These are phyloP conservation scores for Scleroderma bovista DNA, from an alignment of 768 basidiomycete genomes.

Conservation along the genomic window DNA sequence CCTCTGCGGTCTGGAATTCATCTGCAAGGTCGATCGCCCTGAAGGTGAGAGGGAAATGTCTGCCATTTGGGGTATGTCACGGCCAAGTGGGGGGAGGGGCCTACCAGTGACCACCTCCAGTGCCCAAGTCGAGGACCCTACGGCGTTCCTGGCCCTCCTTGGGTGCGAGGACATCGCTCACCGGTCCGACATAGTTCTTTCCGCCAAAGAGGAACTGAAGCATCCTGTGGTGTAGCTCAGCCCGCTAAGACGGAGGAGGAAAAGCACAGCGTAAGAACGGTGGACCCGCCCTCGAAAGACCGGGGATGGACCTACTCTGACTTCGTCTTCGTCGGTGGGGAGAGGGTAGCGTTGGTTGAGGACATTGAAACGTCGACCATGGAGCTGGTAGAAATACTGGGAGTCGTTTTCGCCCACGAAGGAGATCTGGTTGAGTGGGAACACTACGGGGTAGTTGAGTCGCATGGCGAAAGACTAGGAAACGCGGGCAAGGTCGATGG, in stretches of 20 bases:
- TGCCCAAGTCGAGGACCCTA: conserved; percentile 62
- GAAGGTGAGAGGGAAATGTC: conserved; percentile 3
- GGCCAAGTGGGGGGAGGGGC: conserved; percentile 10
- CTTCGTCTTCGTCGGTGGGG: conserved; percentile 62
- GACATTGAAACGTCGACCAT: conserved; percentile 51
- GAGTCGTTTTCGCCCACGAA: conserved; percentile 41
- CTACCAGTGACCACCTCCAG: conserved; percentile 60
- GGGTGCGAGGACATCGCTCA: conserved; percentile 46
- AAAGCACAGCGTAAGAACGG: not conserved
- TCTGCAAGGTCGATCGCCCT: conserved; percentile 75
- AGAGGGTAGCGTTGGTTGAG: conserved; percentile 56
- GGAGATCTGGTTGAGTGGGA: conserved; percentile 31
- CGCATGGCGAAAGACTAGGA: conserved; percentile 18
- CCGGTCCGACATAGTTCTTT: conserved; percentile 62
- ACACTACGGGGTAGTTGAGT: conserved; percentile 29
- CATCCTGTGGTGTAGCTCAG: conserved; percentile 57
- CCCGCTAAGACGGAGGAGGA: conserved; percentile 40
- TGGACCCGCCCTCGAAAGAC: not conserved
- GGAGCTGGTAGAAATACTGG: conserved; percentile 47
- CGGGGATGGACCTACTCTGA: conserved; percentile 37
- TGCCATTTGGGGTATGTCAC: not conserved
- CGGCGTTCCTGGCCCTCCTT: conserved; percentile 26
- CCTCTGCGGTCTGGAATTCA: conserved; percentile 61
- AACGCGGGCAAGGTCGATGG: conserved; percentile 10
- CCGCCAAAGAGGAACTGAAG: conserved; percentile 62